Conservation (phyloP, 768 basidiomycete genomes). For the Phallus indusiatus region DNA sequence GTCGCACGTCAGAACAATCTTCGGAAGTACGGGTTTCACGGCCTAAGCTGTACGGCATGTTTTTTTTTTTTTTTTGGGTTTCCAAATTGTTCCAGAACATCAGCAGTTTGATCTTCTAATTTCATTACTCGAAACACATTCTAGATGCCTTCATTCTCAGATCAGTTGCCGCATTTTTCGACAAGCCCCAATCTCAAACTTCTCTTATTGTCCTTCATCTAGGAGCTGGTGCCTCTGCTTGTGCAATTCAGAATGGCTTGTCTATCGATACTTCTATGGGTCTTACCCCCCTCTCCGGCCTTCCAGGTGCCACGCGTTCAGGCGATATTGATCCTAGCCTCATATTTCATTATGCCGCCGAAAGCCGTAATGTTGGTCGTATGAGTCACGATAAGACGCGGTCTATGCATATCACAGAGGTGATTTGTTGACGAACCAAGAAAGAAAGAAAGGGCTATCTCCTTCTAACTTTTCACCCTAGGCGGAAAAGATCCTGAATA, state of each 20-base stretch:
- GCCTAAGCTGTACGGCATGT: slow-evolving; percentile 50
- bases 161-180: slow-evolving; percentile 47
- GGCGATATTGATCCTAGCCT: slow-evolving; percentile 79
- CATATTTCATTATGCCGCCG: slow-evolving; percentile 68
- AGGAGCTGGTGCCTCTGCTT: slow-evolving; percentile 83
- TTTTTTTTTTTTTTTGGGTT: slow-evolving; percentile 2
- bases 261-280: slow-evolving; percentile 90
- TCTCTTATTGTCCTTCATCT: slow-evolving; percentile 82
- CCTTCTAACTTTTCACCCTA: slow-evolving; percentile 15
- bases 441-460: neutral
- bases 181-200: slow-evolving; percentile 41
- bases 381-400: slow-evolving; percentile 46
- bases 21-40: slow-evolving; percentile 90
- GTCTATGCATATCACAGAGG: slow-evolving; percentile 46
- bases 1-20: slow-evolving; percentile 57
- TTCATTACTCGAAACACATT: neutral
- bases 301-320: slow-evolving; percentile 82
- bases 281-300: slow-evolving; percentile 77
- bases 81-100: neutral
- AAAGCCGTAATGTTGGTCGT: slow-evolving; percentile 31
- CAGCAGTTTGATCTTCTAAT: neutral
- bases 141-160: slow-evolving; percentile 62
- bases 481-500: slow-evolving; percentile 70
- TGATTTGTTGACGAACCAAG: slow-evolving; percentile 12
- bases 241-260: slow-evolving; percentile 61